Evolutionary conservation across 2,329 filamentous ascomycete genomes (phyloP), one percentile per base, ranked within the genome.

Genomic region (Colletotrichum costaricense): DNA sequence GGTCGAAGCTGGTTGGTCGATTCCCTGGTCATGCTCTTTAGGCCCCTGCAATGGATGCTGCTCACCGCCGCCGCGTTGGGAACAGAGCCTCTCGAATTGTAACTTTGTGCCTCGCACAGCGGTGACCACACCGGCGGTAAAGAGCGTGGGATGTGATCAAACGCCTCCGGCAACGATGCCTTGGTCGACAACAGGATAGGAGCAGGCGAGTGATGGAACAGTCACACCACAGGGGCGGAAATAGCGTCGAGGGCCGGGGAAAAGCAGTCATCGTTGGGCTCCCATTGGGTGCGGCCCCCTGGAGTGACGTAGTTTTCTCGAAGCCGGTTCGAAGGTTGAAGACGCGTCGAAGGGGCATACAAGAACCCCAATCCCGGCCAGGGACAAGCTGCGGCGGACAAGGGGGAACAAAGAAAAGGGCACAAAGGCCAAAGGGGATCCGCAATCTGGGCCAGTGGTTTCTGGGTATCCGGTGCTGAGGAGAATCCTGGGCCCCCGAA

Each of bases 261-360:
- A 42, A 33, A 28, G 46, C 67, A 62, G 14, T 19, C 56, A 57
- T 35, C 26, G 16, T 62, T 62, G 49, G 67, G 49, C 35, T 33
- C 60, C 63, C 22, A 66, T 70, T 73, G 70, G 70, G 56, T 62
- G 22, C 24, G 19, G 19, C 19, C 28, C 55, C 46, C 55, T 62
- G 28, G 19, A 19, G 70, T 73, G 70, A 73, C 70, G 70, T 73
- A 62, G 60, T 63, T 55, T 73, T 73, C 67, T 73, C 46, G 67
- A 73, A 73, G 60, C 67, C 56, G 35, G 60, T 70, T 73, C 42
- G 70, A 70, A 70, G 42, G 16, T 49, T n/a, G 42, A 49, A 49
- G 42, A 49, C 42, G 42, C 42, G 42, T 49, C 59, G 63, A 64
- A 33, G 54, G 35, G 35, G 42, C 19, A 49, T 35, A 66, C 33